Conservation (phyloP, 2,329 filamentous ascomycete species). For the Paraphoma sp. region DNA sequence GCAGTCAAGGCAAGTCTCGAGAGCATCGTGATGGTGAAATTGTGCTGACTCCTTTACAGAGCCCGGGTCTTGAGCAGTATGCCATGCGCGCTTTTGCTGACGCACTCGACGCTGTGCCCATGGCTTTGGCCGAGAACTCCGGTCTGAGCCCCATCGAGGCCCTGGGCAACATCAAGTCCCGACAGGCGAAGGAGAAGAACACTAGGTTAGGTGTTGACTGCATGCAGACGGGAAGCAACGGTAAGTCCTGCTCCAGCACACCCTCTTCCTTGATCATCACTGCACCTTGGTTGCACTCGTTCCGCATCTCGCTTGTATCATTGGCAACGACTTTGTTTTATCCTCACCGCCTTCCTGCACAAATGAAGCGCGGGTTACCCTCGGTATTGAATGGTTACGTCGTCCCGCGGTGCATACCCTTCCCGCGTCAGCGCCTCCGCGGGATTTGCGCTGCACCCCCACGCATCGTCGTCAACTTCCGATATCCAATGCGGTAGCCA, state of each 20-base stretch:
- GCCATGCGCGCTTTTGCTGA: slow-evolving; percentile 98
- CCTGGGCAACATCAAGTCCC: slow-evolving; percentile 91
- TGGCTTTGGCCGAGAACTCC: slow-evolving; percentile 97
- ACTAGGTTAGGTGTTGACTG: slow-evolving; percentile 90
- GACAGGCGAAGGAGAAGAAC: slow-evolving; percentile 88
- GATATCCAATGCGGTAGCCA: slow-evolving; percentile 17
- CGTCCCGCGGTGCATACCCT: slow-evolving; percentile 25
- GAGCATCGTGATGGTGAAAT: not conserved
- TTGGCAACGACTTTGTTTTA: slow-evolving; percentile 11
- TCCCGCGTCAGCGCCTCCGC: slow-evolving; percentile 22
- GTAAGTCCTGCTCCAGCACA: slow-evolving; percentile 52
- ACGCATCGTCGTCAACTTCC: slow-evolving; percentile 24
- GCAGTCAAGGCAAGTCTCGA: slow-evolving; percentile 71
- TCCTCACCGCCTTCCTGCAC: slow-evolving; percentile 20
- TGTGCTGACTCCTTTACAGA: slow-evolving; percentile 54
- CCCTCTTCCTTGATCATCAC: too few species aligned
- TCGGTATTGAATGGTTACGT: slow-evolving; percentile 21
- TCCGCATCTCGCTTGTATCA: slow-evolving; percentile 3
- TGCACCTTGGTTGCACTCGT: slow-evolving; percentile 2
- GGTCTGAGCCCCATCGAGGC: slow-evolving; percentile 96
- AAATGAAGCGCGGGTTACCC: slow-evolving; percentile 10
- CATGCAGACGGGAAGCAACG: slow-evolving; percentile 92
- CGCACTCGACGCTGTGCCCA: slow-evolving; percentile 89
- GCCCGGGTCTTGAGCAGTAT: slow-evolving; percentile 96
- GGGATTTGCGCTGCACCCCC: slow-evolving; percentile 30